Conservation (phyloP, 768 basidiomycete species). For the Boletus edulis region DNA sequence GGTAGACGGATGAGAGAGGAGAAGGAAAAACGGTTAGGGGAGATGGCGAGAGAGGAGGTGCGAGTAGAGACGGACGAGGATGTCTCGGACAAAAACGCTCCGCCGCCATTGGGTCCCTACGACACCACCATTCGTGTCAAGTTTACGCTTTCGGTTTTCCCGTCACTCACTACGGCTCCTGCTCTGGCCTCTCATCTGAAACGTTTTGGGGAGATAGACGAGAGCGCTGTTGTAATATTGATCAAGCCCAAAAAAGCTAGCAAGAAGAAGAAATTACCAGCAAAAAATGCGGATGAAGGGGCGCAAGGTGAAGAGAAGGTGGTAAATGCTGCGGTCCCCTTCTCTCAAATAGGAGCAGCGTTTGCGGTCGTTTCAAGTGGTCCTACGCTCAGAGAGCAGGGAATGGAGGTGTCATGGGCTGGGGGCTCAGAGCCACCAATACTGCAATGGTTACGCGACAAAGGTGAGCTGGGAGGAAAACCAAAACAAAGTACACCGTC, state of each 20-base stretch:
- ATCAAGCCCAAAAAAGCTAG: constrained; percentile 52
- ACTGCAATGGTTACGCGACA: constrained; percentile 68
- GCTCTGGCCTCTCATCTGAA: constrained; percentile 42
- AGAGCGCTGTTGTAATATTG: constrained; percentile 63
- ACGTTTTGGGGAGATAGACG: constrained; percentile 63
- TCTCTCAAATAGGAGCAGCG: constrained; percentile 72
- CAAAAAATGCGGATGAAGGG: constrained; percentile 30
- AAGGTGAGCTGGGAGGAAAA: constrained; percentile 54
- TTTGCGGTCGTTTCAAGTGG: constrained; percentile 71
- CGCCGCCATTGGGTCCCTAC: constrained; percentile 59
- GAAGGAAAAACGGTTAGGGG: constrained; percentile 50
- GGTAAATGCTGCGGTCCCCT: constrained; percentile 72
- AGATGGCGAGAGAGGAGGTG: constrained; percentile 36
- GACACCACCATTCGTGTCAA: constrained; percentile 79
- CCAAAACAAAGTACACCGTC: constrained; percentile 5
- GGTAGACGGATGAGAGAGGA: constrained; percentile 68
- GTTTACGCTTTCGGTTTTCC: constrained; percentile 57
- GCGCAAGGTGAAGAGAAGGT: constrained; percentile 47
- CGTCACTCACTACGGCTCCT: constrained; percentile 19
- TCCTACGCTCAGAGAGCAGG: constrained; percentile 50
- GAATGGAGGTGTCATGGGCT: constrained; percentile 72
- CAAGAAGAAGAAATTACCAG: constrained; percentile 37
- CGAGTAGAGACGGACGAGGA: constrained; percentile 32
- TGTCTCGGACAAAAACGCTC: constrained; percentile 43
- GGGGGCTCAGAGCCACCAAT: constrained; percentile 69